Evolutionary conservation across 2,329 filamentous ascomycete species (phyloP).

Genomic region (Clarireedia paspali): DNA sequence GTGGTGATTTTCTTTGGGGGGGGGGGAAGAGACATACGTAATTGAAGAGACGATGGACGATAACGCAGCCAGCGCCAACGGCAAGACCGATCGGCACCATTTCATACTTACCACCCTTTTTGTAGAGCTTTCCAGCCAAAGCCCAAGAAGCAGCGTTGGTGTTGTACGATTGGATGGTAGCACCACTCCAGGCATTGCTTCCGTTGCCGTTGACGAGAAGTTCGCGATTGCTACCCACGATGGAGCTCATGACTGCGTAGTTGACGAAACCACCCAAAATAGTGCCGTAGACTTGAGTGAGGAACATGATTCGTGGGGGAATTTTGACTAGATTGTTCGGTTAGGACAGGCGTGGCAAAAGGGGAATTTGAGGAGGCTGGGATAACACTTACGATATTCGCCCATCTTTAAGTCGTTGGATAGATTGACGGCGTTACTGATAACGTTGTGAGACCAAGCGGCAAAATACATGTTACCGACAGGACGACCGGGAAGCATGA

Average conservation of each 20-base stretch:
- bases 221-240: slow-evolving; percentile 36
- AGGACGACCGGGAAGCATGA: slow-evolving; percentile 35
- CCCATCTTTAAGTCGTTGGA: slow-evolving; percentile 50
- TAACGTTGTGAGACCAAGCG: slow-evolving; percentile 51
- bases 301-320: slow-evolving; percentile 36
- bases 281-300: slow-evolving; percentile 37
- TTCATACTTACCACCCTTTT: slow-evolving; percentile 34
- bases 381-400: slow-evolving; percentile 41
- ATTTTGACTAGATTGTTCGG: slow-evolving; percentile 38
- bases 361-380: neutral
- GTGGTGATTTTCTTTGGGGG: neutral
- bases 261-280: slow-evolving; percentile 38
- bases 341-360: slow-evolving; percentile 17
- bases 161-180: slow-evolving; percentile 40
- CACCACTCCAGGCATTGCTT: slow-evolving; percentile 41
- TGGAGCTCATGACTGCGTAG: slow-evolving; percentile 38
- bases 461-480: slow-evolving; percentile 42
- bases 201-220: slow-evolving; percentile 36
- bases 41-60: slow-evolving; percentile 37
- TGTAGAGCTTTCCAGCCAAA: slow-evolving; percentile 46
- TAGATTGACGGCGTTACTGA: slow-evolving; percentile 41
- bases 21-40: slow-evolving; percentile 28
- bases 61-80: slow-evolving; percentile 39
- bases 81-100: slow-evolving; percentile 44
- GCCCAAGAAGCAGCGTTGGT: slow-evolving; percentile 38